These are phyloP conservation scores for Rasamsonia emersonii DNA, from an alignment of 2,329 filamentous ascomycete species.

Conservation along the genomic window DNA sequence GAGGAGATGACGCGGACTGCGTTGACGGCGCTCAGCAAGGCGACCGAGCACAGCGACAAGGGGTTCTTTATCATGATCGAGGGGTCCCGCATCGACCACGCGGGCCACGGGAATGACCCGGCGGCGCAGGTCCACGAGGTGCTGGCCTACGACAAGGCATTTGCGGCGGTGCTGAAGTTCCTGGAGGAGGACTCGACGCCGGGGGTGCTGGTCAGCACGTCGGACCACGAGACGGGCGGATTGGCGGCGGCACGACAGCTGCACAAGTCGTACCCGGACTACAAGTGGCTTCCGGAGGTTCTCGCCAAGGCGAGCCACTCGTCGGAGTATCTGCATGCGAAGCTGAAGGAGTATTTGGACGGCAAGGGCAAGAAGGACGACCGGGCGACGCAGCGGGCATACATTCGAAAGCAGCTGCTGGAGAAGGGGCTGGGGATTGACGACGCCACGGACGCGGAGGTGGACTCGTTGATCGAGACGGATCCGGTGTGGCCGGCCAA, in stretches of 20 bases:
- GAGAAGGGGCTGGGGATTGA: slow-evolving; percentile 64
- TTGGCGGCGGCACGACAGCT: slow-evolving; percentile 70
- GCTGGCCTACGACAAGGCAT: slow-evolving; percentile 84
- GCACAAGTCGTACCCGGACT: slow-evolving; percentile 54
- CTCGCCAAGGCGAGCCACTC: slow-evolving; percentile 72
- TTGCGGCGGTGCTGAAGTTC: slow-evolving; percentile 76
- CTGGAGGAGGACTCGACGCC: slow-evolving; percentile 62
- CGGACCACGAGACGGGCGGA: slow-evolving; percentile 93
- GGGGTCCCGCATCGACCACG: slow-evolving; percentile 91
- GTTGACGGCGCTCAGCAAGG: slow-evolving; percentile 66
- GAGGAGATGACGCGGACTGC: slow-evolving; percentile 86
- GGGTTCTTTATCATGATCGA: slow-evolving; percentile 99
- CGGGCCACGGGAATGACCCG: slow-evolving; percentile 77
- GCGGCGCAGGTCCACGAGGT: slow-evolving; percentile 85
- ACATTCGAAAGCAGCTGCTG: slow-evolving; percentile 61
- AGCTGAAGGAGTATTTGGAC: slow-evolving; percentile 54
- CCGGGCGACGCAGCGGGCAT: slow-evolving; percentile 46
- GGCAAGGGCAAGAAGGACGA: slow-evolving; percentile 23
- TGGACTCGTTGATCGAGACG: slow-evolving; percentile 54
- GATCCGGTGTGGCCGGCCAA: slow-evolving; percentile 46
- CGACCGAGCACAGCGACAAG: slow-evolving; percentile 73
- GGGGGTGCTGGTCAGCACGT: slow-evolving; percentile 78
- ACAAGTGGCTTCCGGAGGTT: slow-evolving; percentile 73
- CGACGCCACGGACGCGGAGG: slow-evolving; percentile 63
- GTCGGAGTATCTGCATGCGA: slow-evolving; percentile 58